Conservation (phyloP, 202 grass and related monocot genomes). For the Thinopyrum obtusiflorum region DNA sequence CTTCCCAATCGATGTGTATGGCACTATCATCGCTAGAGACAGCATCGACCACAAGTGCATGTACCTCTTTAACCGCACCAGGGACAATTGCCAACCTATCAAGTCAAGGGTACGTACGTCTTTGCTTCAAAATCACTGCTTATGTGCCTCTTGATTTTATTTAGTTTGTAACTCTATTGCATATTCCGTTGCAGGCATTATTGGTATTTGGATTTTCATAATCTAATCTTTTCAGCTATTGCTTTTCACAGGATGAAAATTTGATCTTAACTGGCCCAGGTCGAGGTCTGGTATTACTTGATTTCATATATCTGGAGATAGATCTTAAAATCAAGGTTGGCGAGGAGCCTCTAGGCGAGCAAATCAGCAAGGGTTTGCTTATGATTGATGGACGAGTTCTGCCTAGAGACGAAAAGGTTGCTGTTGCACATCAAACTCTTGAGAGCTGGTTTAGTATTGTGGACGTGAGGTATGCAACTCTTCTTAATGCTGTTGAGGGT, state of each 20-base stretch:
- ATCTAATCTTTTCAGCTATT: background rate
- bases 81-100: no score
- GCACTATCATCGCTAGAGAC: background rate
- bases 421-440: background rate
- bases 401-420: background rate
- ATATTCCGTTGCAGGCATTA: background rate
- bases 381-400: background rate
- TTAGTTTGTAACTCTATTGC: background rate
- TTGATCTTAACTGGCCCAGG: background rate
- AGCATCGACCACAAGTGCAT: no score
- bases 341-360: background rate
- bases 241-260: background rate
- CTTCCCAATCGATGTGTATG: background rate
- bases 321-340: background rate
- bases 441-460: background rate
- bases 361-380: background rate
- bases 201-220: background rate
- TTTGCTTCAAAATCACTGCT: background rate
- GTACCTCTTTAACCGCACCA: no score
- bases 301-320: background rate
- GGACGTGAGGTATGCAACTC: background rate
- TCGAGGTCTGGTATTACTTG: background rate
- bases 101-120: no score
- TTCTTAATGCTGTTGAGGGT: background rate
- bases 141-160: background rate